Conservation (phyloP, 169 alveolate genomes). For the Amoebophrya sp. region DNA sequence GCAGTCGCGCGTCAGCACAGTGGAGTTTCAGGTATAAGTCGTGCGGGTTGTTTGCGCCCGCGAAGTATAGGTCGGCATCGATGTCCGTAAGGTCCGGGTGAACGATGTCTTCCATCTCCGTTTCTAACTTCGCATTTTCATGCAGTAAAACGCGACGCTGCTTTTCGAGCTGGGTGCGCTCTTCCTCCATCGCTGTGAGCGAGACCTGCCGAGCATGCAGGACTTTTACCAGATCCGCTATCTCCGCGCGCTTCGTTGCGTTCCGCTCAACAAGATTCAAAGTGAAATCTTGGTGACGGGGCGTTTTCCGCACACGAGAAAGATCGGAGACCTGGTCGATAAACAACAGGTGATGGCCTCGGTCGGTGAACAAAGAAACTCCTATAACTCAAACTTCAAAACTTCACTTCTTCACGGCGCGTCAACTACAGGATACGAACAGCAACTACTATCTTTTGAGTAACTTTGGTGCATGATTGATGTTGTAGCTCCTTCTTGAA, state of each 20-base stretch:
- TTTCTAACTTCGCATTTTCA: neutral
- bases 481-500: neutral
- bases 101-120: neutral
- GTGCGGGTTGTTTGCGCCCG: slow-evolving; percentile 13
- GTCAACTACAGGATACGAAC: too few relatives aligned
- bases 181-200: neutral
- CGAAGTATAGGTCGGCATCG: neutral
- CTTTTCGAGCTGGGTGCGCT: neutral
- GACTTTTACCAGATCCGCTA: neutral
- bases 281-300: neutral
- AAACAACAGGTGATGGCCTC: too few relatives aligned
- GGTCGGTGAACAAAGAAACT: too few relatives aligned
- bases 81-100: neutral
- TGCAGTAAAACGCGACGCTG: neutral
- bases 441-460: too few relatives aligned
- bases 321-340: neutral
- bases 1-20: neutral
- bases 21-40: neutral
- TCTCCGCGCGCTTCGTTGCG: neutral
- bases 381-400: too few relatives aligned
- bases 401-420: too few relatives aligned
- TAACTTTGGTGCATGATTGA: neutral
- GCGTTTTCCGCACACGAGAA: neutral
- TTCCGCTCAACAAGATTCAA: neutral
- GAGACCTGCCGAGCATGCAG: neutral